Conservation (phyloP, 306 rosid genomes). For the Alnus rubra region DNA sequence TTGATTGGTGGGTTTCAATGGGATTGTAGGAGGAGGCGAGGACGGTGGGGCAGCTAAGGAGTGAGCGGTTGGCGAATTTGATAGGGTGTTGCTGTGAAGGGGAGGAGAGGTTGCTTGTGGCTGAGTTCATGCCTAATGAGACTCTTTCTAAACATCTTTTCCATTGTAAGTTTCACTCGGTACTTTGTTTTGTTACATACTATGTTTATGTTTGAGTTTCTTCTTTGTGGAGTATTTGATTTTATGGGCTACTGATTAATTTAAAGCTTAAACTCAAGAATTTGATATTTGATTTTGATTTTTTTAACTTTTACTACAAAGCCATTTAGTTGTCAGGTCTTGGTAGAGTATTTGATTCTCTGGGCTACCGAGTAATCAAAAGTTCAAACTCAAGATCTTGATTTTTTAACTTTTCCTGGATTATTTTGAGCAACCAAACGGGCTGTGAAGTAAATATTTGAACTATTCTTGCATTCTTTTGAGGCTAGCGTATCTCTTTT, state of each 20-base stretch:
- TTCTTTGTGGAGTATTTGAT: not conserved
- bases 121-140: constrained; percentile 96
- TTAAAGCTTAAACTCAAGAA: no score
- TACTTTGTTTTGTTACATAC: not conserved
- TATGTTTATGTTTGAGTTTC: not conserved
- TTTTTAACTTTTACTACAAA: no score
- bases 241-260: not conserved
- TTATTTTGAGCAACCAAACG: constrained; percentile 1
- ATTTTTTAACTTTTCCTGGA: not conserved
- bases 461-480: not conserved
- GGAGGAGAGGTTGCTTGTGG: constrained; percentile 86
- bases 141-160: constrained; percentile 97
- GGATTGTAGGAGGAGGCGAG: constrained; percentile 78
- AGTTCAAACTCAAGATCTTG: not conserved
- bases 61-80: constrained; percentile 79
- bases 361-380: not conserved
- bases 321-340: no score
- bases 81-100: constrained; percentile 94
- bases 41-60: constrained; percentile 82
- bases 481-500: not conserved
- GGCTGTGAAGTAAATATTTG: not conserved
- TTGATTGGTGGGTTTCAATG: constrained; percentile 28
- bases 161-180: constrained; percentile 58
- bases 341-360: not conserved
- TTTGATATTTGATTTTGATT: no score